Conservation (phyloP, 2,329 filamentous ascomycete species). For the Aspergillus ibericus region DNA sequence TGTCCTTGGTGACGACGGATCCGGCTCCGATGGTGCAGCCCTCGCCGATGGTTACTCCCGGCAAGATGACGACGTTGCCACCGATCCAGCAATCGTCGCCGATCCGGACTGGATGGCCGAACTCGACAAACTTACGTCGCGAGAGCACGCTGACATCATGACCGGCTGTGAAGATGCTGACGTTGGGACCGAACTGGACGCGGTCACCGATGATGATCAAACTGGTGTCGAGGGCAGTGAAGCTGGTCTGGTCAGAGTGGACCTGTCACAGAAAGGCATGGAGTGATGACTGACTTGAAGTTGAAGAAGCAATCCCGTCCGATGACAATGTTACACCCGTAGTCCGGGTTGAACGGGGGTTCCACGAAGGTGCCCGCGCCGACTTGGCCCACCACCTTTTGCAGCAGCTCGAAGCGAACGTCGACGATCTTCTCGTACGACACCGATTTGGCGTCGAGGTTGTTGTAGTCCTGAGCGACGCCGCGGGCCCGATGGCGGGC, state of each 20-base stretch:
- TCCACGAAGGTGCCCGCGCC: conserved; percentile 34
- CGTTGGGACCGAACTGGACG: conserved; percentile 55
- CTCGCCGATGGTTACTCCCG: conserved; percentile 45
- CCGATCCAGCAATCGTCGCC: conserved; percentile 54
- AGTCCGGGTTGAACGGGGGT: conserved; percentile 33
- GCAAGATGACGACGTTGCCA: conserved; percentile 46
- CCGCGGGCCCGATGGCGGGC: conserved; percentile 31
- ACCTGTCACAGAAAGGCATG: not conserved
- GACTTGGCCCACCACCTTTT: conserved; percentile 29
- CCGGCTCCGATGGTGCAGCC: conserved; percentile 44
- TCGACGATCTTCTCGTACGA: conserved; percentile 29
- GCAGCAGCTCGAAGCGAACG: conserved; percentile 26
- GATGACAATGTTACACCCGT: conserved; percentile 35
- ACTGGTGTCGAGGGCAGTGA: conserved; percentile 55
- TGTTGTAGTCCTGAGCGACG: conserved; percentile 31
- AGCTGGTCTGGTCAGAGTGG: conserved; percentile 42
- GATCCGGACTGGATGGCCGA: conserved; percentile 49
- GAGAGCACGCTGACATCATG: conserved; percentile 54
- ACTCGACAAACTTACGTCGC: conserved; percentile 52
- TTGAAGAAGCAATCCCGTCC: conserved; percentile 35
- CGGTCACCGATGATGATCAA: conserved; percentile 56
- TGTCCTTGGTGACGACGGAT: conserved; percentile 42
- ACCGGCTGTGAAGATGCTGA: conserved; percentile 54
- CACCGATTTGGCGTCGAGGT: conserved; percentile 26
- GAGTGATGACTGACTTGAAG: conserved; percentile 26